Evolutionary conservation across 2,329 filamentous ascomycete species (phyloP).

Genomic region (Phaeosphaeriaceae sp.): DNA sequence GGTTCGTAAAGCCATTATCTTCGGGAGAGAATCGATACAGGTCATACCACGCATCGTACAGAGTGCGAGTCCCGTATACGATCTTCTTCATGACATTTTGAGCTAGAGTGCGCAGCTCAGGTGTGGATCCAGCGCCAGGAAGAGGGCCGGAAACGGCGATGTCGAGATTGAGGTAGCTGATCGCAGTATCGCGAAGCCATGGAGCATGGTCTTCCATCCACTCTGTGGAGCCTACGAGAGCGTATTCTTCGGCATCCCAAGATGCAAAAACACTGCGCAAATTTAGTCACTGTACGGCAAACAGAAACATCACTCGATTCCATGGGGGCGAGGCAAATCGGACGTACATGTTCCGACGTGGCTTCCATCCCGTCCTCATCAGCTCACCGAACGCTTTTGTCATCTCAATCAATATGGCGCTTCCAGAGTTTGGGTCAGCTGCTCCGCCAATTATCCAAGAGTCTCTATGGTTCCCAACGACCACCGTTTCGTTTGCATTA

Average conservation of each 20-base stretch:
- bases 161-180: constrained; percentile 60
- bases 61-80: constrained; percentile 41
- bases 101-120: constrained; percentile 39
- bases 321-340: too few relatives aligned
- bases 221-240: constrained; percentile 50
- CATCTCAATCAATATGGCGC: constrained; percentile 58
- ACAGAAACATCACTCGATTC: too few relatives aligned
- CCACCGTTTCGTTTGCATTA: constrained; percentile 63
- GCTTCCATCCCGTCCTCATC: constrained; percentile 59
- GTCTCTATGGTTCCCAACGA: constrained; percentile 63
- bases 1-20: constrained; percentile 41
- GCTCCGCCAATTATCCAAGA: constrained; percentile 63
- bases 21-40: constrained; percentile 13
- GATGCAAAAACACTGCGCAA: constrained; percentile 50
- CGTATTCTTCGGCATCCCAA: constrained; percentile 55
- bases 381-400: constrained; percentile 59
- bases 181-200: constrained; percentile 52
- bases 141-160: constrained; percentile 49
- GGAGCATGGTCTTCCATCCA: constrained; percentile 60
- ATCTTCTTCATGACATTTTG: constrained; percentile 41
- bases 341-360: constrained; percentile 28
- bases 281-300: too few relatives aligned
- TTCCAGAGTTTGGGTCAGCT: constrained; percentile 61
- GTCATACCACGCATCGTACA: constrained; percentile 49
- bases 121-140: constrained; percentile 35